Conservation (phyloP, 371 early-diverging fungal genomes). For the Mucor mucedo region DNA sequence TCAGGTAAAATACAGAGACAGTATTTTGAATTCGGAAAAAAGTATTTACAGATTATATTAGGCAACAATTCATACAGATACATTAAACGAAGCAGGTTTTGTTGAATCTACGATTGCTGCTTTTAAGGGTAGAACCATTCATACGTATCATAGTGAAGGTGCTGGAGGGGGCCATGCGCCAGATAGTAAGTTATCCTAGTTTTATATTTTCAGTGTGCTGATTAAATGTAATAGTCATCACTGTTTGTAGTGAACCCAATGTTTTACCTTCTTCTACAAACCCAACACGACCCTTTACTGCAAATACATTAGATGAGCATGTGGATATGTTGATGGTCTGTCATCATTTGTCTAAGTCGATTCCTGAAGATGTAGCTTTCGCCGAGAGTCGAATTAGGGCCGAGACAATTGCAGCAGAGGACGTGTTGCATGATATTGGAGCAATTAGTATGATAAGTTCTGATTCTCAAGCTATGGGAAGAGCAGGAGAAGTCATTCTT, state of each 20-base stretch:
- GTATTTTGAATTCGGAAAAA: neutral
- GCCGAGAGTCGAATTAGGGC: constrained; percentile 94
- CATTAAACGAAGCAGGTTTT: constrained; percentile 94
- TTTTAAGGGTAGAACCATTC: constrained; percentile 90
- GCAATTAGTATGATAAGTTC: constrained; percentile 92
- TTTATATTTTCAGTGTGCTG: neutral
- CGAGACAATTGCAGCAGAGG: constrained; percentile 96
- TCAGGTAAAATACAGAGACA: constrained; percentile 41
- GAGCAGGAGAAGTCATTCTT: constrained; percentile 89
- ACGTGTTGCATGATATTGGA: constrained; percentile 90
- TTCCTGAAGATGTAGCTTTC: constrained; percentile 96
- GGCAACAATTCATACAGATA: constrained; percentile 93
- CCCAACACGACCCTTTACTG: constrained; percentile 91
- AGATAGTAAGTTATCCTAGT: constrained; percentile 58
- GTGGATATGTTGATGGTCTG: constrained; percentile 98
- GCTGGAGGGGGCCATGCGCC: constrained; percentile 96
- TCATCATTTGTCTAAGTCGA: constrained; percentile 89
- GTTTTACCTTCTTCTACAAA: constrained; percentile 94
- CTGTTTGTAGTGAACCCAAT: constrained; percentile 80
- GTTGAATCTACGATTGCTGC: constrained; percentile 89
- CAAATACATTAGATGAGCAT: constrained; percentile 95
- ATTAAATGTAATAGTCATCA: constrained; percentile 58
- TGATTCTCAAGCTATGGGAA: constrained; percentile 95
- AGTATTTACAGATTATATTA: neutral
- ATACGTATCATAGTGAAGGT: constrained; percentile 95